phyloP scores from a whole-genome alignment of 441 rosid species.

The Pelargonium fulgidum region DNA sequence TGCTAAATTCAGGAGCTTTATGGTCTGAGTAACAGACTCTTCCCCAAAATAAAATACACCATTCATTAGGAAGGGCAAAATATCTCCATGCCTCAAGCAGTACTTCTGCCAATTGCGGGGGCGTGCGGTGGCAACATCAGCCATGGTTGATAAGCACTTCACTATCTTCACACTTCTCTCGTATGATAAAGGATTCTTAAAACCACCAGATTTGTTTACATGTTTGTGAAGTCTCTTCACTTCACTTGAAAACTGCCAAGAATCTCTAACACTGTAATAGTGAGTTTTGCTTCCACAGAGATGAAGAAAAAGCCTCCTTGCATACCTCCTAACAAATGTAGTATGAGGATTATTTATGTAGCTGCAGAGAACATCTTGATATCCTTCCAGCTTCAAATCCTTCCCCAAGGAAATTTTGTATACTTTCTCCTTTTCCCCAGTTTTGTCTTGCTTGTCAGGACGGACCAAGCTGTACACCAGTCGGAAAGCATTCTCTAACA shows the following conservation, averaged over 20 bases:
- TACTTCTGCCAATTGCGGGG: constrained; percentile 99
- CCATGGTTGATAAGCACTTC: constrained; percentile 89
- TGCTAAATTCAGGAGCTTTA: constrained; percentile 85
- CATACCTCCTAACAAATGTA: constrained; percentile 92
- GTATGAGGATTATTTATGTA: constrained; percentile 97
- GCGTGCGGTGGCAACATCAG: constrained; percentile 91
- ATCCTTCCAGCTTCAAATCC: constrained; percentile 95
- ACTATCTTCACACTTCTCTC: constrained; percentile 98
- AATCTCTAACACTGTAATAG: constrained; percentile 92
- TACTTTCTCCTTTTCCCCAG: constrained; percentile 86
- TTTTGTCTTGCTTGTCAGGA: constrained; percentile 97
- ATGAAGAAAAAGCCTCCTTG: constrained; percentile 97
- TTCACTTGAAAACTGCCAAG: constrained; percentile 98
- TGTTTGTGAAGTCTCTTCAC: constrained; percentile 80
- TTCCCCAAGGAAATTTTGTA: constrained; percentile 54
- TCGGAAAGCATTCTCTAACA: constrained; percentile 95
- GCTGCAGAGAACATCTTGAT: constrained; percentile 98
- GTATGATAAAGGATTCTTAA: constrained; percentile 76
- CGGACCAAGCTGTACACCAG: constrained; percentile 87
- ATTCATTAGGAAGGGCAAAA: constrained; percentile 75
- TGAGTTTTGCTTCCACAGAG: constrained; percentile 99
- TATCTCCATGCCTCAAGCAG: constrained; percentile 86
- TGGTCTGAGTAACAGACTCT: constrained; percentile 92
- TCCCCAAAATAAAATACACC: constrained; percentile 84
- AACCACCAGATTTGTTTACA: constrained; percentile 92